A percentile compares a stretch with the other conserved stretches of the same genome.
Conservation (phyloP, 2,329 filamentous ascomycete species). For the Cordyceps farinosa region DNA sequence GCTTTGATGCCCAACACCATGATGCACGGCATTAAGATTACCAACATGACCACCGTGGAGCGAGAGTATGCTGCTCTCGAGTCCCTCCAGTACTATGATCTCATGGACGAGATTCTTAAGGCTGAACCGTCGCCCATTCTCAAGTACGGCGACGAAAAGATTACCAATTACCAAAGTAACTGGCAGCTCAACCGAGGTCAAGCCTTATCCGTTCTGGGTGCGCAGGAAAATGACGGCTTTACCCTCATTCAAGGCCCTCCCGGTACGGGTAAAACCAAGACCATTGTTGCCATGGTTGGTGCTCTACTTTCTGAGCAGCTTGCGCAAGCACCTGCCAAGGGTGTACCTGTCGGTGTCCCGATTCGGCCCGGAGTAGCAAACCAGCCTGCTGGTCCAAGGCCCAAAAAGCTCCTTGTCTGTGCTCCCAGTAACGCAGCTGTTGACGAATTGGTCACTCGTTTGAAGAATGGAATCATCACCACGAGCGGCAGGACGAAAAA, state of each 20-base stretch:
- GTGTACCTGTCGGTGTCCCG: slow-evolving; percentile 31
- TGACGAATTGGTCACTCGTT: slow-evolving; percentile 88
- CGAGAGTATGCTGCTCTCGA: slow-evolving; percentile 90
- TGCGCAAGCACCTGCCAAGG: slow-evolving; percentile 33
- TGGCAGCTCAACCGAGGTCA: slow-evolving; percentile 87
- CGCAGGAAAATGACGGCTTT: slow-evolving; percentile 93
- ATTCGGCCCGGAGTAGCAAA: slow-evolving; percentile 24
- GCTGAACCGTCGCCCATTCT: slow-evolving; percentile 88
- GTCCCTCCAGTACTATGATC: slow-evolving; percentile 90
- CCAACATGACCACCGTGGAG: slow-evolving; percentile 91
- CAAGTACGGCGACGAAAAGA: slow-evolving; percentile 70
- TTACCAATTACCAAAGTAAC: slow-evolving; percentile 66
- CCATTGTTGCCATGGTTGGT: slow-evolving; percentile 93
- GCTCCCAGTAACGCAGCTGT: slow-evolving; percentile 98
- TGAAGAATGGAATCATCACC: slow-evolving; percentile 83
- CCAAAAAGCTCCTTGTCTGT: slow-evolving; percentile 90
- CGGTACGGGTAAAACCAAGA: slow-evolving; percentile 97
- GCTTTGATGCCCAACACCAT: slow-evolving; percentile 65
- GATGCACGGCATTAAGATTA: slow-evolving; percentile 76
- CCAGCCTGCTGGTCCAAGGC: slow-evolving; percentile 20
- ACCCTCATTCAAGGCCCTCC: slow-evolving; percentile 94
- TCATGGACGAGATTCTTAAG: slow-evolving; percentile 86
- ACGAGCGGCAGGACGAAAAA: slow-evolving; percentile 67
- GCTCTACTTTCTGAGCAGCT: slow-evolving; percentile 54
- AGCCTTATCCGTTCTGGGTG: slow-evolving; percentile 85